These are phyloP conservation scores for Botryotinia narcissicola DNA, from an alignment of 2,329 filamentous ascomycete species.

Conservation along the genomic window DNA sequence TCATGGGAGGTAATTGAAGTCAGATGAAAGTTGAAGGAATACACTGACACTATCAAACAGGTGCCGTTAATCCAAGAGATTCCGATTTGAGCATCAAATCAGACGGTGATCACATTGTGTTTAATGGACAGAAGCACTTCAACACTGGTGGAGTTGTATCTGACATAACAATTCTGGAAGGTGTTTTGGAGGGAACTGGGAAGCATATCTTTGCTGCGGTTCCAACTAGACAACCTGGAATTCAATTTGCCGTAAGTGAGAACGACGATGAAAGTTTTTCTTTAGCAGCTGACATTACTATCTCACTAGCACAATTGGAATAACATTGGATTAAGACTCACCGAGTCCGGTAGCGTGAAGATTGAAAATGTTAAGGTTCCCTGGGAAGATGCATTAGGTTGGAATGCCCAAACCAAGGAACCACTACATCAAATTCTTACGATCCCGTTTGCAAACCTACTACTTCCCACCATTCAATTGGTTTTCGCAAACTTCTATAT, in stretches of 20 bases:
- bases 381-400: conserved; percentile 62
- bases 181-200: conserved; percentile 55
- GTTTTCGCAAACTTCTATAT: conserved; percentile 67
- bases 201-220: conserved; percentile 64
- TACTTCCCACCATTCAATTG: conserved; percentile 62
- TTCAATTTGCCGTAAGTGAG: conserved; percentile 46
- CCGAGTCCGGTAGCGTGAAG: conserved; percentile 61
- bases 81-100: conserved; percentile 56
- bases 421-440: conserved; percentile 50
- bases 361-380: conserved; percentile 56
- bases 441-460: conserved; percentile 54
- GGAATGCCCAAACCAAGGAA: conserved; percentile 50
- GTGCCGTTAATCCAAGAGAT: conserved; percentile 65
- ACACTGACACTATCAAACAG: conserved; percentile 21
- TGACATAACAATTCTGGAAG: conserved; percentile 64
- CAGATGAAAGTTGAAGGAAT: neutral
- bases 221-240: conserved; percentile 55
- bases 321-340: conserved; percentile 61
- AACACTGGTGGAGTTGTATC: conserved; percentile 67
- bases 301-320: conserved; percentile 55
- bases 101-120: conserved; percentile 54
- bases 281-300: neutral
- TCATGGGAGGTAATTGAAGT: conserved; percentile 52
- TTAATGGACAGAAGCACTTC: conserved; percentile 63
- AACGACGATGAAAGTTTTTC: neutral